A percentile compares a stretch with the other conserved stretches of the same genome.
These are phyloP conservation scores for Plasmodiophora brassicae DNA, from an alignment of 208 protist genomes.

Conservation along the genomic window DNA sequence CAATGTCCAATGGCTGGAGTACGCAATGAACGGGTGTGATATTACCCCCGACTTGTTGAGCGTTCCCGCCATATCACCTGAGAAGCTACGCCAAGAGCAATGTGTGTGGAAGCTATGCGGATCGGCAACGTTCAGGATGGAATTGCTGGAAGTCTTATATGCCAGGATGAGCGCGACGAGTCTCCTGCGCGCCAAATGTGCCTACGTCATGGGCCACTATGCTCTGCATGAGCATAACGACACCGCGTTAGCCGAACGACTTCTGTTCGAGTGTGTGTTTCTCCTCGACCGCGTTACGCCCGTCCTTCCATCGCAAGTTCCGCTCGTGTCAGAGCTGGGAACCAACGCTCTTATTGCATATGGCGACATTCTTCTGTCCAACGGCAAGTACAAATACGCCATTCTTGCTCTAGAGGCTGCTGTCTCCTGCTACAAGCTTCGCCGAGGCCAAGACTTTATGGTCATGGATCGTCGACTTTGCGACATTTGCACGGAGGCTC, in stretches of 20 bases:
- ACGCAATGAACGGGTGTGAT: not conserved
- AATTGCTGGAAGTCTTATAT: not conserved
- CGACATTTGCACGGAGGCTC: not conserved
- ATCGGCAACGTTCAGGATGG: not conserved
- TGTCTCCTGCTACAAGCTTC: not conserved
- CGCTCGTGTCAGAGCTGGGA: not conserved
- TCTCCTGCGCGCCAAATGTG: not conserved
- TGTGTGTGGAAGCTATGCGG: slow-evolving; percentile 6
- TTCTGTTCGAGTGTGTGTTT: slow-evolving; percentile 28
- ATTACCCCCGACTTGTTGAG: not conserved
- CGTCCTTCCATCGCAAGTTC: not conserved
- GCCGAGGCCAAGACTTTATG: not conserved
- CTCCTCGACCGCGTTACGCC: not conserved
- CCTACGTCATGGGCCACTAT: slow-evolving; percentile 15
- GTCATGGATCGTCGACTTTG: slow-evolving; percentile 10
- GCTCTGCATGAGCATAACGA: not conserved
- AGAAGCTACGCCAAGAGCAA: not conserved
- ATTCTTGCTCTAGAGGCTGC: not conserved
- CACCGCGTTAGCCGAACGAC: not conserved
- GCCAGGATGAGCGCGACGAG: not conserved
- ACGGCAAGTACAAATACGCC: slow-evolving; percentile 29
- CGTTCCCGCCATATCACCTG: not conserved
- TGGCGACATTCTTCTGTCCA: slow-evolving; percentile 3
- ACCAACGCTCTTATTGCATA: slow-evolving; percentile 19
- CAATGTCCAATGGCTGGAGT: slow-evolving; percentile 25